Evolutionary conservation across 495 filamentous ascomycete genomes (phyloP), one percentile per base, ranked within the genome.

Genomic region (Articulospora tetracladia): DNA sequence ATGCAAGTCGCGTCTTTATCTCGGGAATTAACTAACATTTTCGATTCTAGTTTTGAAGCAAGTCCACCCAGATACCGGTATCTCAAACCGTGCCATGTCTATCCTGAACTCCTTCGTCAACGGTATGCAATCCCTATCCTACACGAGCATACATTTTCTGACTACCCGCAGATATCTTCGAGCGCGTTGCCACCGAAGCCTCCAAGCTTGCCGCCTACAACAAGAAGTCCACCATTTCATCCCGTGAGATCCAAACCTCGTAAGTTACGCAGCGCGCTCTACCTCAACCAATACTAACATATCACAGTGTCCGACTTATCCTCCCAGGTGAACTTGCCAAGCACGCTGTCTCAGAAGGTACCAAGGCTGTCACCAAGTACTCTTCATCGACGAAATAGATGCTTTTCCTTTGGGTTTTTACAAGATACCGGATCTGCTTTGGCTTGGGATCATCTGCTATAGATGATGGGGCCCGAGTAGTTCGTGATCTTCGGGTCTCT

Each of bases 181-280:
- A 98, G 87, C 95, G 94, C 68, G 94, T 98, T 68, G 94, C 94
- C 52, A 98, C 94, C 57, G 94, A 98, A 77, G 94, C 94, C 46
- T 97, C 92, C 73, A 98, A 98, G 87, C 86, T 98, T 50, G 94
- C 94, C 67, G 95, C 94, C 55, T 98, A 98, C 84, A 98, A 98
- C 88, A 98, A 98, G 90, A 98, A 98, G 84, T 97, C 93, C 48
- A 98, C 94, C 77, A 98, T 98, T 81, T 98, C 94, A 24, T 97
- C 93, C 63, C 88, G 94, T 73, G 94, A 98, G 80, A 98, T 98
- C 73, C 94, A 98, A 85, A 98, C 94, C 67, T 98, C 94, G 79
- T 87, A 77, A 62, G 85, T 80, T 63, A 28, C 34, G 24, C 6
- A 1, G 17, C n/a, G 23, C 15, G 32, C 15, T 51, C 53, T 22